Base-by-base conservation (phyloP, 495 filamentous ascomycete species). In the Glonium stellatum region DNA sequence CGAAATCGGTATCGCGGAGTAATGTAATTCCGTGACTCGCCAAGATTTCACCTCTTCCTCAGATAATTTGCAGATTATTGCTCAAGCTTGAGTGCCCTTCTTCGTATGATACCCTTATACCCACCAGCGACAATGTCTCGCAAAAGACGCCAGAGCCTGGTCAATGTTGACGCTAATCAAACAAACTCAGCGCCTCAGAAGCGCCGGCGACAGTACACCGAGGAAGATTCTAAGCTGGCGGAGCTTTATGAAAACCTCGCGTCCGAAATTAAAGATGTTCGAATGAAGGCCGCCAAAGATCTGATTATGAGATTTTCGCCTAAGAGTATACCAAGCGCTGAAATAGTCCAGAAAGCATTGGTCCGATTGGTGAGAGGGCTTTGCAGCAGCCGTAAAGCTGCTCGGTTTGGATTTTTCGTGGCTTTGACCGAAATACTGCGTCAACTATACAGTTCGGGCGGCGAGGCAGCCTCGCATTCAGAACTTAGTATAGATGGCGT, bases 401-500 rank as follows among this genome's bases (percentile, higher is more conserved):
- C 92, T 34, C 80, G 93, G 25, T 73, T 92, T 57, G 93, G 93
- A n/a, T 97, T 93, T 69, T 95, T 89, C 39, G 77, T 96, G 58
- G 90, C 92, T 1, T 73, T 97, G 63, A 88, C 91, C 0, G 92
- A 97, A 73, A 76, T 95, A 57, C 69, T 95, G 41, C 76, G 78
- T 0, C 82, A 86, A 67, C 67, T 88, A n/a, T 80, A 79, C 63
- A 80, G 78, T 1, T 46, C 59, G 13, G 22, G 27, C 3, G 31
- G 53, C 23, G 9, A 15, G 4, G 1, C 18, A 10, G 21, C 58
- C 12, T 5, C 42, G 51, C 74, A 25, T 9, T 37, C 62, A 0
- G 41, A 60, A 50, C 36, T 62, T 35, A 34, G 49, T 47, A 55
- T 58, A 5, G 41, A 58, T 21, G 15, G 25, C 13, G 37, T 68